Percentiles rank a stretch among this genome's conserved stretches.
These are phyloP conservation scores for Phlebiopsis flavidoalba DNA, from an alignment of 768 basidiomycete genomes.

Conservation along the genomic window DNA sequence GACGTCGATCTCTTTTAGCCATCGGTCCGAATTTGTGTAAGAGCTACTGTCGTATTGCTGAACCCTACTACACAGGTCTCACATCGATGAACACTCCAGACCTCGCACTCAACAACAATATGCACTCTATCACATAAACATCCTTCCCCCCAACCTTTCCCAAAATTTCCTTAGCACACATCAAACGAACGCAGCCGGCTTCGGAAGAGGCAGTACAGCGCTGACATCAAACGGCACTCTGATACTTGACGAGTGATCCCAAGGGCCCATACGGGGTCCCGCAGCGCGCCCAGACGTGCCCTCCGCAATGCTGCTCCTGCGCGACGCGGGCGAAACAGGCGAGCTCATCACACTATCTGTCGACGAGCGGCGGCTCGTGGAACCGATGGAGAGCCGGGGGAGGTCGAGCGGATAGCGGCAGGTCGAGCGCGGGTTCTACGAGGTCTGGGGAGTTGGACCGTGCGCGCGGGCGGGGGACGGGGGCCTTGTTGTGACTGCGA, in stretches of 20 bases:
- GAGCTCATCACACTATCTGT: slow-evolving; percentile 4
- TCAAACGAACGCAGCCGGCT: slow-evolving; percentile 13
- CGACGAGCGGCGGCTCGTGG: background rate
- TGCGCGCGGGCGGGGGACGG: slow-evolving; percentile 4
- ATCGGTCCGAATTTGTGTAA: background rate
- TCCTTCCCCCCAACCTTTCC: background rate
- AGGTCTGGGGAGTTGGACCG: background rate
- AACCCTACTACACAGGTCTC: background rate
- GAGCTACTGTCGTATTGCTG: background rate
- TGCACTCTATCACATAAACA: background rate
- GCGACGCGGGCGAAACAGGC: background rate
- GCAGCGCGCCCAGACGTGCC: background rate
- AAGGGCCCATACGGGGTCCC: slow-evolving; percentile 14
- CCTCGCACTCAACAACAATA: background rate
- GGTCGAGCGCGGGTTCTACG: background rate
- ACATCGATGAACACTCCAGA: background rate
- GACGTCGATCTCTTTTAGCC: no score
- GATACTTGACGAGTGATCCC: slow-evolving; percentile 23
- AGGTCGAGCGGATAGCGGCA: background rate
- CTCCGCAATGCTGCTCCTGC: background rate
- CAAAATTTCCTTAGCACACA: background rate
- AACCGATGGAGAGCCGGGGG: background rate
- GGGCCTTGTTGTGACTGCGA: slow-evolving; percentile 13
- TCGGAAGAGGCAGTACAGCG: slow-evolving; percentile 18
- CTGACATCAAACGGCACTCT: slow-evolving; percentile 20